Percentiles rank a stretch among this genome's conserved stretches.
These are phyloP conservation scores for Fusarium sp. DNA, from an alignment of 2,329 filamentous ascomycete genomes.

Conservation along the genomic window DNA sequence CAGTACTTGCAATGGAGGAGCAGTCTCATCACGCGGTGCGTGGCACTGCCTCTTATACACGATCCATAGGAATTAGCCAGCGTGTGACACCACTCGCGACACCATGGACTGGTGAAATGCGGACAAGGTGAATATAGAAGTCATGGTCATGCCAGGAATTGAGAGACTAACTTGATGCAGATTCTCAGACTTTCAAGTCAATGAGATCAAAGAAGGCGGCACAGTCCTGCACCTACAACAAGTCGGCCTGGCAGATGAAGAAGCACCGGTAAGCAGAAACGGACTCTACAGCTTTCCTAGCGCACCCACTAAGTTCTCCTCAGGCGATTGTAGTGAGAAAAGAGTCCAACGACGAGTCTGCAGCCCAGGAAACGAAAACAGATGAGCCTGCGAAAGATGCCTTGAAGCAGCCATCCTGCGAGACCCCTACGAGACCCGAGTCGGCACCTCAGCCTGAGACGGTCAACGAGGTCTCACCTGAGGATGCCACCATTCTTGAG, in stretches of 20 bases:
- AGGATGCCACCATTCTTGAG: conserved; percentile 50
- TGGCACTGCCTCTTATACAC: conserved; percentile 46
- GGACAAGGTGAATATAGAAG: conserved; percentile 46
- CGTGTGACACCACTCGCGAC: conserved; percentile 50
- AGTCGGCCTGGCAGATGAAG: conserved; percentile 45
- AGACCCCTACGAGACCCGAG: conserved; percentile 26
- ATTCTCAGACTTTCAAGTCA: conserved; percentile 92
- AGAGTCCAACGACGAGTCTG: conserved; percentile 16
- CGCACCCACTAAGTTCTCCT: conserved; percentile 15
- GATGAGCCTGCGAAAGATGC: conserved; percentile 21
- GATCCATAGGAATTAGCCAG: conserved; percentile 52
- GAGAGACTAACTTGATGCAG: conserved; percentile 50
- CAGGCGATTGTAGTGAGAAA: conserved; percentile 27
- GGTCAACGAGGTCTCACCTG: conserved; percentile 43
- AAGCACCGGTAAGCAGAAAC: conserved; percentile 17
- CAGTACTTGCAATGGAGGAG: conserved; percentile 44
- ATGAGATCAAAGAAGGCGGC: conserved; percentile 83
- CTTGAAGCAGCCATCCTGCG: conserved; percentile 28
- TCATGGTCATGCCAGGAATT: not conserved
- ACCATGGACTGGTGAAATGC: conserved; percentile 54
- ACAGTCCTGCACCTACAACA: conserved; percentile 76
- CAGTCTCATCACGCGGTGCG: conserved; percentile 45
- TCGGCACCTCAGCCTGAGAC: conserved; percentile 32
- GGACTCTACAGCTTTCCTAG: not conserved
- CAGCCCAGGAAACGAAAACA: conserved; percentile 17